phyloP scores from a whole-genome alignment of 768 basidiomycete genomes.

The Chalciporus sphaerocephalus region DNA sequence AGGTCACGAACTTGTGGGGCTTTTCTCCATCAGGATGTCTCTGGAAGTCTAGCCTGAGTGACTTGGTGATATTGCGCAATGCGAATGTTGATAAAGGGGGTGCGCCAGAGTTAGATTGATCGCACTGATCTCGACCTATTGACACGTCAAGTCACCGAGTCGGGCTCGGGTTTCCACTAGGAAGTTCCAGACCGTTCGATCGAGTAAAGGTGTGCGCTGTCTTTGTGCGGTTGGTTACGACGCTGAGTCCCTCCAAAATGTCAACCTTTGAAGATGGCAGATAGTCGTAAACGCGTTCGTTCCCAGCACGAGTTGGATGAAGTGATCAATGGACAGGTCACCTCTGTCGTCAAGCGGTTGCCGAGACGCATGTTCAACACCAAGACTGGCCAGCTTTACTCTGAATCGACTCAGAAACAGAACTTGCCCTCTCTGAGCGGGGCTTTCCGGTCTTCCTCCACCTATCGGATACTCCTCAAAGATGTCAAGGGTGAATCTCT shows the following conservation, averaged over 20 bases:
- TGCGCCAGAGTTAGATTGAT: too few relatives aligned
- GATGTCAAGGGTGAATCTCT: background rate
- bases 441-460: background rate
- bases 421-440: background rate
- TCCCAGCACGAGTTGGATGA: background rate
- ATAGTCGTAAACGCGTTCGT: background rate
- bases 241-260: background rate
- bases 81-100: too few relatives aligned
- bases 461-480: background rate
- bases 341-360: background rate
- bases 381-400: background rate
- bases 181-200: too few relatives aligned
- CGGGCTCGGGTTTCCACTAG: too few relatives aligned
- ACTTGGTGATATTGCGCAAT: too few relatives aligned
- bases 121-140: too few relatives aligned
- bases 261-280: too few relatives aligned
- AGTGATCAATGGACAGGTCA: background rate
- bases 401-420: background rate
- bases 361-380: constrained; percentile 1
- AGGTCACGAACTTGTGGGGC: too few relatives aligned
- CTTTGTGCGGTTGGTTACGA: background rate
- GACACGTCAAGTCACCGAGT: too few relatives aligned
- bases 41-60: too few relatives aligned
- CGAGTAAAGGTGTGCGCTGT: too few relatives aligned
- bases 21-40: too few relatives aligned